Conservation (phyloP, 306 rosid species). For the Vigna reflexopilosa region DNA sequence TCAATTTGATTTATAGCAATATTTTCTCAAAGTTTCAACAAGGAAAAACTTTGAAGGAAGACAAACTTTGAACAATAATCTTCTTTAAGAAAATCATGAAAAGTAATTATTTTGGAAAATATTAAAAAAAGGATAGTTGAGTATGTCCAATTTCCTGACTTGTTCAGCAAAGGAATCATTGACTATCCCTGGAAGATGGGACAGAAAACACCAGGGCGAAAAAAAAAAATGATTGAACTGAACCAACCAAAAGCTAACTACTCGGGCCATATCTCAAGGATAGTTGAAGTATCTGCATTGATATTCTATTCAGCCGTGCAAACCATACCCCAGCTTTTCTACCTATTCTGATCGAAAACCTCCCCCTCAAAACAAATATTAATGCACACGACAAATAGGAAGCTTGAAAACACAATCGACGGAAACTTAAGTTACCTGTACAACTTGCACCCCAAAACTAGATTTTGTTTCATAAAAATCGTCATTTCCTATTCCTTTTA, state of each 20-base stretch:
- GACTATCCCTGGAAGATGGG: constrained; percentile 12
- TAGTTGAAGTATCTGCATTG: constrained; percentile 5
- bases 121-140: neutral
- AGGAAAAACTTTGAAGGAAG: neutral
- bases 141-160: constrained; percentile 19
- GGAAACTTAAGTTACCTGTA: constrained; percentile 71
- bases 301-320: constrained; percentile 5
- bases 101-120: constrained; percentile 3
- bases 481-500: constrained; percentile 77
- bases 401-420: constrained; percentile 6
- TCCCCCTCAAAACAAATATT: constrained; percentile 30
- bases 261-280: constrained; percentile 25
- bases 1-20: neutral
- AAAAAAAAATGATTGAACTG: neutral
- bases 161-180: constrained; percentile 10
- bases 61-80: constrained; percentile 4
- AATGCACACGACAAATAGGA: neutral
- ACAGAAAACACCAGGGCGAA: neutral
- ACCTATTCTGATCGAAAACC: constrained; percentile 9
- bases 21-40: neutral
- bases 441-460: constrained; percentile 91
- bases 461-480: constrained; percentile 80
- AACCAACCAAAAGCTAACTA: constrained; percentile 21
- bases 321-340: neutral
- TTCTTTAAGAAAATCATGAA: neutral